A percentile compares a stretch with the other conserved stretches of the same genome.
phyloP scores from a whole-genome alignment of 1,139 yeast genomes.

The Suhomyces terraborum region DNA sequence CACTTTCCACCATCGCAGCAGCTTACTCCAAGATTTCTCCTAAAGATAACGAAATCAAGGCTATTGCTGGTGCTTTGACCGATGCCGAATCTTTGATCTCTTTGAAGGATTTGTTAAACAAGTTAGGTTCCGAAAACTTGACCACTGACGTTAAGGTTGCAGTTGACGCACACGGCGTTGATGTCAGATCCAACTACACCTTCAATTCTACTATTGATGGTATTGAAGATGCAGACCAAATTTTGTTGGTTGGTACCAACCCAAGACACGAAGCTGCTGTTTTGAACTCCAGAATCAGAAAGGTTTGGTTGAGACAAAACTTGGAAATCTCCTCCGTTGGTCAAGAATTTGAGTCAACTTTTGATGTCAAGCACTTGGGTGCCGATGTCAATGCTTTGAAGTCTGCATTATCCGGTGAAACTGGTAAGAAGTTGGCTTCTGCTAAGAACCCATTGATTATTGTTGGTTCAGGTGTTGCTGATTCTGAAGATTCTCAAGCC shows the following conservation, averaged over 20 bases:
- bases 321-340: constrained; percentile 74
- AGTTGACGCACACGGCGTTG: constrained; percentile 70
- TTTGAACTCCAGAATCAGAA: constrained; percentile 81
- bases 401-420: constrained; percentile 64
- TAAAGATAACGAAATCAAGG: constrained; percentile 72
- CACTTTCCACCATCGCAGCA: constrained; percentile 67
- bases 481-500: constrained; percentile 65
- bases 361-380: constrained; percentile 67
- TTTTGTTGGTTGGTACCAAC: constrained; percentile 78
- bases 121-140: constrained; percentile 78
- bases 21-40: constrained; percentile 63
- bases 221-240: constrained; percentile 79
- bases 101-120: constrained; percentile 75
- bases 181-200: constrained; percentile 75
- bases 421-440: constrained; percentile 65
- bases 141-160: constrained; percentile 67
- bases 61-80: constrained; percentile 76
- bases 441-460: constrained; percentile 80
- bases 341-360: constrained; percentile 76
- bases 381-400: constrained; percentile 57
- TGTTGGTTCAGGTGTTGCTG: constrained; percentile 80
- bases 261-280: constrained; percentile 93
- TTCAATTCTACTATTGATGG: constrained; percentile 83
- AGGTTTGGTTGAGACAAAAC: constrained; percentile 73
- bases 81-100: constrained; percentile 86